These are phyloP conservation scores for Euphorbia lathyris DNA, from an alignment of 345 rosid species.

Conservation along the genomic window DNA sequence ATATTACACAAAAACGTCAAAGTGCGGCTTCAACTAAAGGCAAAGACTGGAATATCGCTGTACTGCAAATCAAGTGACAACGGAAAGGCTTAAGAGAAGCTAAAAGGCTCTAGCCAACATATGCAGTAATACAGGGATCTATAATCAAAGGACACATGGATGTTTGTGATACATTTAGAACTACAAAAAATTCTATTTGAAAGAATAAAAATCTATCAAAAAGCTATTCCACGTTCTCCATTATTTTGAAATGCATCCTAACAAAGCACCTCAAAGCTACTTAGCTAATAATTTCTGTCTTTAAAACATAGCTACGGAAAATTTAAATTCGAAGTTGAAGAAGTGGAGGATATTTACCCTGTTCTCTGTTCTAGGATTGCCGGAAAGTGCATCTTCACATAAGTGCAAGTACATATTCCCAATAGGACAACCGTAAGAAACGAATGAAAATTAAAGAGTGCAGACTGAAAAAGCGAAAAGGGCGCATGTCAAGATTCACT, in stretches of 20 bases:
- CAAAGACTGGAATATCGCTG: not conserved
- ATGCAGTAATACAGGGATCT: not conserved
- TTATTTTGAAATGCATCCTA: not conserved
- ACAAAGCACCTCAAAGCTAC: not conserved
- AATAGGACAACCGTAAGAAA: constrained; percentile 82
- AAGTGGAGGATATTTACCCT: constrained; percentile 43
- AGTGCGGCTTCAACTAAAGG: not conserved
- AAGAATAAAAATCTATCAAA: not conserved
- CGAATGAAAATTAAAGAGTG: constrained; percentile 93
- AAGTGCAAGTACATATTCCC: constrained; percentile 89
- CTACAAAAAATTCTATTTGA: not conserved
- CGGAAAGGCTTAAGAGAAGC: not conserved
- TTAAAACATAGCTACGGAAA: not conserved
- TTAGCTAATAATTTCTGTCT: not conserved
- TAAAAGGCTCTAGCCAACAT: not conserved
- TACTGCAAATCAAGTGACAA: not conserved
- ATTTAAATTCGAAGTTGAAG: not conserved
- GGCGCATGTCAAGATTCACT: not conserved
- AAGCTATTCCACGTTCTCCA: not conserved
- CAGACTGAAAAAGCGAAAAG: constrained; percentile 49
- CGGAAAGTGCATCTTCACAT: constrained; percentile 93
- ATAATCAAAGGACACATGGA: not conserved
- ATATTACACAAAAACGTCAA: not conserved
- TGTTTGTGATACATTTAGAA: not conserved
- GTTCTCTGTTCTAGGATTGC: constrained; percentile 89